Base-by-base conservation (phyloP, 805 yeast species). In the Ogataea glucozyma region DNA sequence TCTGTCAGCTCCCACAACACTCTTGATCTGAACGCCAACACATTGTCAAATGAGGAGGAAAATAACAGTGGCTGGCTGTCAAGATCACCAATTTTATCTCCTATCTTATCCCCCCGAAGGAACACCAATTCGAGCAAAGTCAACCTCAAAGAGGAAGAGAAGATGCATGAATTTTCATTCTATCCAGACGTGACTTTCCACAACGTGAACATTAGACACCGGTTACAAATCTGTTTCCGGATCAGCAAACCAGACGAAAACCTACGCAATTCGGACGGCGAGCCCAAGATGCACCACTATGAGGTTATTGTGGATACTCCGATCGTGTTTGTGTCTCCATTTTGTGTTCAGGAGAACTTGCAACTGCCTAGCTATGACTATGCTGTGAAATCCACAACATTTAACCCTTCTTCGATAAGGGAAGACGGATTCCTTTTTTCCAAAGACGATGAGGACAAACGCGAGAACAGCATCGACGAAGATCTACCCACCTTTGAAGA, bases 221-320 rank as follows among this genome's bases (percentile, higher is more conserved):
- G 89, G 38, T 61, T 85, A 38, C 93, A 85, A 58, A 73, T 85
- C 4, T 79, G 85, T 52, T 73, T 85, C 43, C 67, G 93, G 43
- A 78, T 85, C 20, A 78, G 86, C 10, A 79, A 75, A 52, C 79
- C 79, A 1, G 85, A 81, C 45, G 72, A 76, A 0, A 58, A 63
- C 13, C 35, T 72, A 53, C 47, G 43, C 13, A 42, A 38, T 9
- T 27, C 46, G 10, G 64, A 59, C 31, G 64, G 61, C 4, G 65
- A 63, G 27, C 60, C 67, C 2, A 76, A 75, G 48, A 63, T 79
- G 66, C 88, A 83, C 53, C 90, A 85, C 59, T 85, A 81, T 55
- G 95, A 85, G 53, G 90, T 85, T 16, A 78, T 85, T 32, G 84
- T 85, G 29, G 93, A 85, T 57, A 84, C 91, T 0, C 93, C 93